phyloP scores from a whole-genome alignment of 2,329 filamentous ascomycete genomes.

The Aureobasidium sp. region DNA sequence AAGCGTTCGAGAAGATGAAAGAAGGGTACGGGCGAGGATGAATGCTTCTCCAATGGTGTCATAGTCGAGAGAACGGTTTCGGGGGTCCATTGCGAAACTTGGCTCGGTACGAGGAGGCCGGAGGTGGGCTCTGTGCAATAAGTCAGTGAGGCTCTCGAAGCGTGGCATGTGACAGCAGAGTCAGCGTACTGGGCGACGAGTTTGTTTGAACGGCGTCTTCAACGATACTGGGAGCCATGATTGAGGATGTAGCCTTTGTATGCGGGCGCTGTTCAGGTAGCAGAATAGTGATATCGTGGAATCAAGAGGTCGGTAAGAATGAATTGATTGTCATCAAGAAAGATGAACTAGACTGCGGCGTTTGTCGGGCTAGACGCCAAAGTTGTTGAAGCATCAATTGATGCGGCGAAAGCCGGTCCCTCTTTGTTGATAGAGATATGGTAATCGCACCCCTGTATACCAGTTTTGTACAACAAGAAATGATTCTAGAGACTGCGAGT shows the following conservation, averaged over 20 bases:
- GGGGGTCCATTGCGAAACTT: conserved; percentile 33
- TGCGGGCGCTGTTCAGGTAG: too few species aligned
- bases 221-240: conserved; percentile 18
- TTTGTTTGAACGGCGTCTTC: conserved; percentile 35
- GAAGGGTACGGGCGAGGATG: conserved; percentile 73
- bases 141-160: neutral
- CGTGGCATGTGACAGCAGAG: conserved; percentile 1
- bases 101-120: conserved; percentile 24
- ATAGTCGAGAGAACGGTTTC: conserved; percentile 54
- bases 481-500: too few species aligned
- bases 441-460: neutral
- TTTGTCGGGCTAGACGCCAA: neutral
- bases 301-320: neutral
- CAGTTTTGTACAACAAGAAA: too few species aligned
- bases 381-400: neutral
- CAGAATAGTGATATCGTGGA: neutral
- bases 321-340: neutral
- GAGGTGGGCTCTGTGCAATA: conserved; percentile 23
- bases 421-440: neutral
- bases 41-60: conserved; percentile 45
- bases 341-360: neutral
- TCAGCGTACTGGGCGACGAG: conserved; percentile 26
- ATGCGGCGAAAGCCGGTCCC: neutral
- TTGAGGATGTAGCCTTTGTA: neutral
- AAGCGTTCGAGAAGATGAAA: conserved; percentile 90